Base-by-base conservation (phyloP, 306 rosid species). In the Cicer pinnatifidum region DNA sequence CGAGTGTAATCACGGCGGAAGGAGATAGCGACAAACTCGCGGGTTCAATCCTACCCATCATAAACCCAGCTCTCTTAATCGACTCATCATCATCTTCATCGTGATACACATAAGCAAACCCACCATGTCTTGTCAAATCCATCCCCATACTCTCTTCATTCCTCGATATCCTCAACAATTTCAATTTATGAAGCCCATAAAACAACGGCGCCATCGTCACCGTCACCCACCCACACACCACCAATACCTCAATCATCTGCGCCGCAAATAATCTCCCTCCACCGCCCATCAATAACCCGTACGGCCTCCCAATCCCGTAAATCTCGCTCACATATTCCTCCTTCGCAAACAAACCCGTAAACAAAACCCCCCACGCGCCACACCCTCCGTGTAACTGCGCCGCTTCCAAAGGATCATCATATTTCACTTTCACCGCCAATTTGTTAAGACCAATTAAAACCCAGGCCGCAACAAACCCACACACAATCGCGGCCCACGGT, bases 331-430 rank as follows among this genome's bases (percentile, higher is more conserved):
- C 92, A 41, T 86, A 92, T 6, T n/a, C 50, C 61, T 68, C 1
- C 11, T 76, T 81, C 0, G 96, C 96, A 5, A 92, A 88, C 56
- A 92, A 11, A 0, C 96, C 93, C 0, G 96, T 92, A 79, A 89
- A 92, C 40, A 92, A 6, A 2, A 92, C 20, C 0, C 97, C 97
- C 96, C 93, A 92, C 57, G 90, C 88, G 5, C 97, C 96, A 7
- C 97, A 92, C 23, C 96, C 96, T 0, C 96, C 96, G 70, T 92
- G 97, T 0, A 92, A 81, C 37, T 92, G 96, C 17, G 93, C 92
- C 5, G 96, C 97, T 78, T 92, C 97, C 1, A 92, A 48, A 0
- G 96, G 97, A 37, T 89, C 96, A 9, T 92, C 96, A 54, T 85
- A 92, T 50, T 81, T 75, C 1, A 81, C 1, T 66, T 17, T 84